Base-by-base conservation (phyloP, 306 rosid species). In the Pyrus communis region DNA sequence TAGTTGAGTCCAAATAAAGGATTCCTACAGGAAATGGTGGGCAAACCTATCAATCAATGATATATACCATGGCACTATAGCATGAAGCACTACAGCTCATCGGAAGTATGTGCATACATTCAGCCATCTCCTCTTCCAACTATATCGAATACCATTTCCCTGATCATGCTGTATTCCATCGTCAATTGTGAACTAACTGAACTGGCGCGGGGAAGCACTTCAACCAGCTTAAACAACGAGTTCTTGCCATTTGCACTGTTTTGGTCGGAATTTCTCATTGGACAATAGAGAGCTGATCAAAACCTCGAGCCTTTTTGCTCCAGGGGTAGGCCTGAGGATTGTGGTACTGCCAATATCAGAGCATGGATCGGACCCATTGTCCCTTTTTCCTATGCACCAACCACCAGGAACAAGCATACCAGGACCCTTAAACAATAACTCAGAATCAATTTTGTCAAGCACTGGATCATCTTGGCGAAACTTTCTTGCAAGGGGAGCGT, bases 401-500 rank as follows among this genome's bases (percentile, higher is more conserved):
- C 99, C 99, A 52, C 99, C 99, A 0, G 98, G 89, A 79, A 96
- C 93, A 62, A 92, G 73, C 97, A 89, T 91, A 71, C 87, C 92
- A 2, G 87, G 80, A 73, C 82, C 86, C 64, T 89, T 81, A 61
- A 78, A 83, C 82, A 96, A 83, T 60, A 96, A 88, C 55, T 89
- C 91, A 0, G 89, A 65, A 74, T 96, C 99, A 33, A 96, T 78
- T 84, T 86, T 85, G 81, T 91, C 91, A 46, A 96, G 88, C 35
- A 92, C 99, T 0, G 93, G 93, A 75, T 96, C 97, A 0, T 96
- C 88, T 70, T 85, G 82, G 33, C 22, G 96, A 79, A 96, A 91
- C 82, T 96, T 96, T 82, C 99, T 89, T 0, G 99, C 98, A 70
- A 96, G 92, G 59, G 99, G 99, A 57, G 97, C 97, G 13, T 89